These are phyloP conservation scores for Stachybotrys echinatus DNA, from an alignment of 2,329 filamentous ascomycete genomes.

Conservation along the genomic window DNA sequence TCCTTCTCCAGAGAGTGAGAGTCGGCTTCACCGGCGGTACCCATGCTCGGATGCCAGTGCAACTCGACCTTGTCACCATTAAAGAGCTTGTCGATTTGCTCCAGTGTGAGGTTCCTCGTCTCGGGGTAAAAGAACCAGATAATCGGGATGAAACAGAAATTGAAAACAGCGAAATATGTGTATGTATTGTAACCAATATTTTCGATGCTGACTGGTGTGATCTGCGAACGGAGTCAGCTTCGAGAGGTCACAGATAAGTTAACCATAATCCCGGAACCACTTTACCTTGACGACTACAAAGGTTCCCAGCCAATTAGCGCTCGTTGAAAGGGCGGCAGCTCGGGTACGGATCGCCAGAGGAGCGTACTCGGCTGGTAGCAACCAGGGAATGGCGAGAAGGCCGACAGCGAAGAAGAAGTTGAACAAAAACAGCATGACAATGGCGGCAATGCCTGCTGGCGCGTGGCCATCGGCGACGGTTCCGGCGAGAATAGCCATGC, in stretches of 20 bases:
- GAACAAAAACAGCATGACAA: constrained; percentile 37
- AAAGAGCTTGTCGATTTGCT: constrained; percentile 40
- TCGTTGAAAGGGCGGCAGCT: constrained; percentile 30
- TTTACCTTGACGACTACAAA: constrained; percentile 32
- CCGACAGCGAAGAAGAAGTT: constrained; percentile 37
- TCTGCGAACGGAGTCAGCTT: no score
- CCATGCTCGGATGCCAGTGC: constrained; percentile 25
- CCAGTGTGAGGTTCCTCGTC: constrained; percentile 40
- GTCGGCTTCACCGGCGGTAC: constrained; percentile 19
- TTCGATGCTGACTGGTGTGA: constrained; percentile 29
- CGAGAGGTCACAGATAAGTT: no score
- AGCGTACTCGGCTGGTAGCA: constrained; percentile 38
- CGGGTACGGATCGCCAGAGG: constrained; percentile 31
- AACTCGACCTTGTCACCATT: constrained; percentile 24
- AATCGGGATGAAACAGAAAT: constrained; percentile 32
- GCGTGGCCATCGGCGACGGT: constrained; percentile 33
- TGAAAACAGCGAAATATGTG: constrained; percentile 30
- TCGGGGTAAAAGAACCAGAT: constrained; percentile 46
- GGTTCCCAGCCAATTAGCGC: constrained; percentile 30
- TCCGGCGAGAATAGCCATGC: constrained; percentile 41
- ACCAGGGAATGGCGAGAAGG: constrained; percentile 31
- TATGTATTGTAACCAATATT: constrained; percentile 32
- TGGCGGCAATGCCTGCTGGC: constrained; percentile 33
- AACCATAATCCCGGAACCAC: no score
- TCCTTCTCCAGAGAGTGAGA: constrained; percentile 12